Base-by-base conservation (phyloP, 495 filamentous ascomycete species). In the Podospora fimiseda region DNA sequence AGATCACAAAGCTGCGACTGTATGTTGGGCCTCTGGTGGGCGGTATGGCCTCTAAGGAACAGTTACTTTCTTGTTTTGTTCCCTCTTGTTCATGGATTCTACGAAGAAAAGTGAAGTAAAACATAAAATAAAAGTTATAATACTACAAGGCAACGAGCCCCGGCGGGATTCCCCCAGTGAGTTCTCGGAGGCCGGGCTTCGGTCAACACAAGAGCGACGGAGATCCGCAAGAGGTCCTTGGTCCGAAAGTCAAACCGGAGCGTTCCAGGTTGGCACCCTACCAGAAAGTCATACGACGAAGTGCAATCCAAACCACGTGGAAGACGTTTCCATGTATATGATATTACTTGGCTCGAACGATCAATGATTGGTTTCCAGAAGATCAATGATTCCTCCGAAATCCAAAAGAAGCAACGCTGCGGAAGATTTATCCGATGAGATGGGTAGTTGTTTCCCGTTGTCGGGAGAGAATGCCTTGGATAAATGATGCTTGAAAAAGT, bases 11-110 rank as follows among this genome's bases (percentile, higher is more conserved):
- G 43, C 55, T 19, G 57, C 52, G 3, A 56, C 57, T 11, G 58
- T 46, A 2, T 63, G 60, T 22, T 60, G 58, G 58, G 55, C 55
- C n/a, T 55, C 36, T 37, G 60, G 60, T 15, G 60, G 60, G 1
- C 50, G 49, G 19, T 63, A 63, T 38, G 60, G 60, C 0, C 51
- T 58, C 9, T 60, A 33, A 50, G 18, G n/a, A 6, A n/a, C n/a
- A n/a, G n/a, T n/a, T n/a, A n/a, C n/a, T n/a, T n/a, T n/a, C n/a
- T n/a, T n/a, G n/a, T n/a, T n/a, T n/a, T n/a, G n/a, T n/a, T n/a
- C n/a, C n/a, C n/a, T n/a, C n/a, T n/a, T n/a, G n/a, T n/a, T n/a
- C n/a, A n/a, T n/a, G n/a, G n/a, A n/a, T n/a, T n/a, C n/a, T n/a
- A n/a, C n/a, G n/a, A n/a, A n/a, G n/a, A n/a, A n/a, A n/a, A n/a